A percentile compares a stretch with the other conserved stretches of the same genome.
These are phyloP conservation scores for Leccinum subtestaceum DNA, from an alignment of 768 basidiomycete species.

Conservation along the genomic window DNA sequence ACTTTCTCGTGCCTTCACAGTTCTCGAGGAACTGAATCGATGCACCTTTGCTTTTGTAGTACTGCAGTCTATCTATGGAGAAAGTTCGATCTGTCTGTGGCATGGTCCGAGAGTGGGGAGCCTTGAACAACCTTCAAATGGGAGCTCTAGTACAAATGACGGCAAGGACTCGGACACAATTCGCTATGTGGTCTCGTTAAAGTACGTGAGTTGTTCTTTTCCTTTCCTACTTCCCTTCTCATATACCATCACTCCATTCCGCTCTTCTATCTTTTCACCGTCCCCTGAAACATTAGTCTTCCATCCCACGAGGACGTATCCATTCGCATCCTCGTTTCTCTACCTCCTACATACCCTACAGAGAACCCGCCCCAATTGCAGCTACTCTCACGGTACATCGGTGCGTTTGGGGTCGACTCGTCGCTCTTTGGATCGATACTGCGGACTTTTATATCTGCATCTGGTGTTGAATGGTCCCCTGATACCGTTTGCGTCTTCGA, in stretches of 20 bases:
- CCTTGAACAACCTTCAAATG: slow-evolving; percentile 6
- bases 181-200: slow-evolving; percentile 64
- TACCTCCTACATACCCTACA: slow-evolving; percentile 61
- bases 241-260: neutral
- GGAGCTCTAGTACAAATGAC: slow-evolving; percentile 11
- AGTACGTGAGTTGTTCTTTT: slow-evolving; percentile 42
- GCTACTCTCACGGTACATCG: slow-evolving; percentile 80
- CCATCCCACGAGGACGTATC: slow-evolving; percentile 51
- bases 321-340: slow-evolving; percentile 55
- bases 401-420: slow-evolving; percentile 72
- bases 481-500: slow-evolving; percentile 85
- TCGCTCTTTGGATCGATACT: slow-evolving; percentile 73
- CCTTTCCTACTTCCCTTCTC: neutral
- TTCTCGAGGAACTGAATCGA: neutral
- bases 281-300: slow-evolving; percentile 38
- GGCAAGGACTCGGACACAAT: slow-evolving; percentile 35
- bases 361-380: slow-evolving; percentile 77
- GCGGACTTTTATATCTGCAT: slow-evolving; percentile 75
- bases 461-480: slow-evolving; percentile 72
- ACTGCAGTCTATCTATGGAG: slow-evolving; percentile 81
- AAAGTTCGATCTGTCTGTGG: slow-evolving; percentile 62
- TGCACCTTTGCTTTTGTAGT: slow-evolving; percentile 35
- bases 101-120: slow-evolving; percentile 30
- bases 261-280: neutral
- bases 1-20: neutral